Conservation (phyloP, 2,329 filamentous ascomycete species). For the Claviceps maximensis region DNA sequence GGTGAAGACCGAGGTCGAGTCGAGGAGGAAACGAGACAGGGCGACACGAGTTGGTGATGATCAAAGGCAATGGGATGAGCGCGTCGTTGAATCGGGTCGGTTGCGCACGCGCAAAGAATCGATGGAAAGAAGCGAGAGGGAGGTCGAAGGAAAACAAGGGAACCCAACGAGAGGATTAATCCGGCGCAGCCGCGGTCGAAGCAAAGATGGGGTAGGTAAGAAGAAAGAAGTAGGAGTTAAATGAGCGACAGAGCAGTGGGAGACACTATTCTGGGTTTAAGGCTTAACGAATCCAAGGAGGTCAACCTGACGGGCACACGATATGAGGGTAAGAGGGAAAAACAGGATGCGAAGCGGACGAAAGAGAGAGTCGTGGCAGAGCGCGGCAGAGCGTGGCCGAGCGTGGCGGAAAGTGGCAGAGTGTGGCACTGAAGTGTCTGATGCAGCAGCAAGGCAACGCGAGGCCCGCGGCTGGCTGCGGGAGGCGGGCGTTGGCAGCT, state of each 20-base stretch:
- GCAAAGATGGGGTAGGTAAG: not conserved
- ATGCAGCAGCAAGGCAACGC: not conserved
- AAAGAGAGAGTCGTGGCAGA: not conserved
- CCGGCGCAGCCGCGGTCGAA: constrained; percentile 10
- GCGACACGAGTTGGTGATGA: not conserved
- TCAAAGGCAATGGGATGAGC: not conserved
- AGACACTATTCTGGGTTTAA: not conserved
- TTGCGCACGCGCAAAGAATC: not conserved
- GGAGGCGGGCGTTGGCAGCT: not conserved
- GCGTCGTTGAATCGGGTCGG: constrained; percentile 1
- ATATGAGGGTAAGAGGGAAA: not conserved
- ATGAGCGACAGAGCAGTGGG: constrained; percentile 6
- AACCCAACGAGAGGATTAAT: constrained; percentile 3
- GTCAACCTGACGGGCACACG: not conserved
- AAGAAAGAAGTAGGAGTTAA: constrained; percentile 1
- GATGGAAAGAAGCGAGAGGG: not conserved
- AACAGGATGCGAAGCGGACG: not conserved
- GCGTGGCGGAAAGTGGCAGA: not conserved
- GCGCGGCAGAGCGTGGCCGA: not conserved
- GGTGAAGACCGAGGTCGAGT: not conserved
- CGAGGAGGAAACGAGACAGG: not conserved
- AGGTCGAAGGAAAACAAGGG: not conserved
- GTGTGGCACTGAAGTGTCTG: not conserved
- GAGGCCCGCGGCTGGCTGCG: not conserved
- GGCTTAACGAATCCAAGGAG: not conserved